These are phyloP conservation scores for Raffaelea deltoideospora DNA, from an alignment of 2,329 filamentous ascomycete genomes.

Conservation along the genomic window DNA sequence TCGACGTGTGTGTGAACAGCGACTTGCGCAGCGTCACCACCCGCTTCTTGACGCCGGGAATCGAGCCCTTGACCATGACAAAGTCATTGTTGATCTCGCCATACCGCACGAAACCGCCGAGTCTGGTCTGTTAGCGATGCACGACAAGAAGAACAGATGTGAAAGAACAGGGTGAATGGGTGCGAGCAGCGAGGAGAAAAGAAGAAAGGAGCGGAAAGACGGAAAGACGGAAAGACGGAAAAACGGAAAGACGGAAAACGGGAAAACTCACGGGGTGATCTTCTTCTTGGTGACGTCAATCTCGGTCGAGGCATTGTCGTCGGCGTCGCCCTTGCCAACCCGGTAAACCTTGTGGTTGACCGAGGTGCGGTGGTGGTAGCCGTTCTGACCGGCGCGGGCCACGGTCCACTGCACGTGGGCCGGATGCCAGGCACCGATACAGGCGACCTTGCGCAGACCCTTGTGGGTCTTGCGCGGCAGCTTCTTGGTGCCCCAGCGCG, in stretches of 20 bases:
- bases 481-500: constrained; percentile 99
- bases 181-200: too few relatives aligned
- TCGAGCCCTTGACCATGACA: constrained; percentile 86
- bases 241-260: neutral
- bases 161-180: neutral
- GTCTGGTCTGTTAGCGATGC: constrained; percentile 32
- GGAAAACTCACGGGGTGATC: constrained; percentile 95
- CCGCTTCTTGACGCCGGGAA: constrained; percentile 98
- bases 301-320: constrained; percentile 86
- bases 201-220: too few relatives aligned
- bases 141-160: neutral
- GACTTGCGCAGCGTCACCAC: constrained; percentile 98
- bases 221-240: too few relatives aligned
- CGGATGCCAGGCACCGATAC: constrained; percentile 99
- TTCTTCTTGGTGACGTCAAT: constrained; percentile 98
- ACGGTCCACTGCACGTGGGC: constrained; percentile 99
- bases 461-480: constrained; percentile 99
- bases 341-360: constrained; percentile 99
- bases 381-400: constrained; percentile 97
- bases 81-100: constrained; percentile 99
- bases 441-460: constrained; percentile 99
- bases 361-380: constrained; percentile 99
- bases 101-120: constrained; percentile 99
- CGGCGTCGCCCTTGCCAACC: constrained; percentile 81
- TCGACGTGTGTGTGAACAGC: constrained; percentile 92